A percentile compares a stretch with the other conserved stretches of the same genome.
Conservation (phyloP, 202 grass and related monocot genomes). For the Zoysia matrella region DNA sequence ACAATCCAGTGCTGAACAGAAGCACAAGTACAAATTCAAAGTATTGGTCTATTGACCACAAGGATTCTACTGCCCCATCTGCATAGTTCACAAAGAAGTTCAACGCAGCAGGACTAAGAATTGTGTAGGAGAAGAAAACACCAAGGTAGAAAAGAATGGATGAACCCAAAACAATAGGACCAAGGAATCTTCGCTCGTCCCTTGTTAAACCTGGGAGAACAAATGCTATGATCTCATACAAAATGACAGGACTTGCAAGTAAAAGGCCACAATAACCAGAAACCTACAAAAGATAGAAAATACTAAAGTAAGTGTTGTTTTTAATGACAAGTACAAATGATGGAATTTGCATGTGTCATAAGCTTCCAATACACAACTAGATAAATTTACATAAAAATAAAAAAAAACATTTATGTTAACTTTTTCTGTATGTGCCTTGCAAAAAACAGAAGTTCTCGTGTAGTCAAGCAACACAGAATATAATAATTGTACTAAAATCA, state of each 20-base stretch:
- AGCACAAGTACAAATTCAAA: constrained; percentile 97
- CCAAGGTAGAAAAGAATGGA: constrained; percentile 96
- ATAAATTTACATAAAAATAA: not conserved
- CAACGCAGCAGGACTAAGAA: constrained; percentile 90
- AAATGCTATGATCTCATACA: constrained; percentile 98
- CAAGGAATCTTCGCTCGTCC: constrained; percentile 89
- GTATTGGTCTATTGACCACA: constrained; percentile 99
- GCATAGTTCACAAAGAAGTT: constrained; percentile 99
- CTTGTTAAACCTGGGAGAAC: constrained; percentile 89
- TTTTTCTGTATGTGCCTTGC: not conserved
- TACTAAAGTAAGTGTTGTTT: constrained; percentile 4
- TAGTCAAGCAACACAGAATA: constrained; percentile 23
- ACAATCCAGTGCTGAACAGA: constrained; percentile 95
- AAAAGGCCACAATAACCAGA: constrained; percentile 98
- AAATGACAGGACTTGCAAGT: constrained; percentile 92
- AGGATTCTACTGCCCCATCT: constrained; percentile 87
- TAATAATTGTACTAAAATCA: not conserved
- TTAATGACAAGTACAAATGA: not conserved
- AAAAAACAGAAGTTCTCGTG: no score
- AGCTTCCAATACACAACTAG: constrained; percentile 7
- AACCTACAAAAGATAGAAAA: constrained; percentile 62
- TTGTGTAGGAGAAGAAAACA: constrained; percentile 86
- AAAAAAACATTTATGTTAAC: not conserved
- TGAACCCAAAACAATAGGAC: constrained; percentile 96
- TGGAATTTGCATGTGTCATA: constrained; percentile 7